A percentile compares a stretch with the other conserved stretches of the same genome.
Evolutionary conservation across 257 asterid genomes (phyloP).

Genomic region (Eustoma russellianum): DNA sequence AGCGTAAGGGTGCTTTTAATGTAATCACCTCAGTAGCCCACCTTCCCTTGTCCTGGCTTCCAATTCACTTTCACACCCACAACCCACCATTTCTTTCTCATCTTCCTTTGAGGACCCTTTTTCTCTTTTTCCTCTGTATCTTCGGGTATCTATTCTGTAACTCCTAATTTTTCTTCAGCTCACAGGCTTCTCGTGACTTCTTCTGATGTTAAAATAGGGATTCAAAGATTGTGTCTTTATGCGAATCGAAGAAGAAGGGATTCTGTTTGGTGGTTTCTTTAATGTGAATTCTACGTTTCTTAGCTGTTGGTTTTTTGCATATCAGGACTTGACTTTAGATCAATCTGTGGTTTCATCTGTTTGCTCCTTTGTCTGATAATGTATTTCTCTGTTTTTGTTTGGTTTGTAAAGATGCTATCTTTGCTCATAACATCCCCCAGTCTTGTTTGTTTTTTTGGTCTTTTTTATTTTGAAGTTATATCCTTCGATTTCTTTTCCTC

Average conservation of each 20-base stretch:
- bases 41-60: constrained; percentile 5
- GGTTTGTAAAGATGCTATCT: constrained; percentile 1
- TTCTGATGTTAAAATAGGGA: constrained; percentile 2
- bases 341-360: constrained; percentile 33
- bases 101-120: constrained; percentile 15
- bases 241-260: constrained; percentile 3
- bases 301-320: constrained; percentile 20
- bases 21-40: constrained; percentile 18
- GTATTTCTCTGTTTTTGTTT: constrained; percentile 7
- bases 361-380: constrained; percentile 43
- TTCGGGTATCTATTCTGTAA: constrained; percentile 8
- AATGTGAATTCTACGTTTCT: constrained; percentile 5
- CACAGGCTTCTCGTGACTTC: constrained; percentile 23
- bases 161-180: constrained; percentile 14
- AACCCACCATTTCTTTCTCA: constrained; percentile 32
- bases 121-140: constrained; percentile 13
- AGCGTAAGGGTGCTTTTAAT: constrained; percentile 11
- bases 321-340: constrained; percentile 62
- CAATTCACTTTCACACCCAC: constrained; percentile 21
- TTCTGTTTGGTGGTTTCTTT: constrained; percentile 9
- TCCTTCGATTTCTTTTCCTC: not conserved
- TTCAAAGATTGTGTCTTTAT: not conserved
- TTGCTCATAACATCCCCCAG: not conserved
- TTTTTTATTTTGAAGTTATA: constrained; percentile 5
- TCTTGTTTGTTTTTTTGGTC: constrained; percentile 2